Evolutionary conservation across 2,329 filamentous ascomycete species (phyloP), one percentile per base, ranked within the genome.

Genomic region (Pseudopyricularia javanii): DNA sequence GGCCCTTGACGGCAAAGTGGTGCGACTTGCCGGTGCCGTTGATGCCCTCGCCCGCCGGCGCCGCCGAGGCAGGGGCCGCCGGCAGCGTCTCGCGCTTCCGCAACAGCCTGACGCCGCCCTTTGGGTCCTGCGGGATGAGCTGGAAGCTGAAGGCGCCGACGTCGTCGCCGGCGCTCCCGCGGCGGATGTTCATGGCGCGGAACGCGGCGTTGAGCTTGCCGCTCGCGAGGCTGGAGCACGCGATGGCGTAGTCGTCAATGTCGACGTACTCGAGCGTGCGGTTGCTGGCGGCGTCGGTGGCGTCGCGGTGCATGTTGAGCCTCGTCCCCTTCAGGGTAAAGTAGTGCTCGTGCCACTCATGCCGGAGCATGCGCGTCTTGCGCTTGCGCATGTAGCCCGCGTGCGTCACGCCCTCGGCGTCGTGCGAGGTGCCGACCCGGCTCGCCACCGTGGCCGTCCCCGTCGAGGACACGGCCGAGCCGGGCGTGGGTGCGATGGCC

Each of bases 321-420:
- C 80, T 79, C 26, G 83, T 88, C 54, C 85, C 85, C 61, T 83
- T 83, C 57, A 96, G 83, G 26, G 88, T 89, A 66, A 93, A 94
- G 72, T 91, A 93, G 60, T 89, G 85, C 65, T 94, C 88, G 63
- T 90, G 82, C 91, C 91, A 96, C 71, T 96, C 91, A 67, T 95
- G 88, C 45, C 89, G 87, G 56, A 95, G 79, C 74, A 95, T 83
- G 63, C 83, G 83, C 33, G 86, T 94, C 72, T 89, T 89, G 64
- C 91, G 88, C 75, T 95, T 95, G 75, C 89, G 91, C 82, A 98
- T 95, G 68, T 84, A 90, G 1, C 93, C 93, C 50, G 87, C 80
- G 67, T 91, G 88, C 33, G 80, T 79, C 57, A 85, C 69, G 54
- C 81, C 80, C 52, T 75, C 70, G 50, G 66, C 63, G 54, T 68